Evolutionary conservation across 352 stramenopile genomes (phyloP), one percentile per base, ranked within the genome.

Genomic region (Peronospora farinosa): DNA sequence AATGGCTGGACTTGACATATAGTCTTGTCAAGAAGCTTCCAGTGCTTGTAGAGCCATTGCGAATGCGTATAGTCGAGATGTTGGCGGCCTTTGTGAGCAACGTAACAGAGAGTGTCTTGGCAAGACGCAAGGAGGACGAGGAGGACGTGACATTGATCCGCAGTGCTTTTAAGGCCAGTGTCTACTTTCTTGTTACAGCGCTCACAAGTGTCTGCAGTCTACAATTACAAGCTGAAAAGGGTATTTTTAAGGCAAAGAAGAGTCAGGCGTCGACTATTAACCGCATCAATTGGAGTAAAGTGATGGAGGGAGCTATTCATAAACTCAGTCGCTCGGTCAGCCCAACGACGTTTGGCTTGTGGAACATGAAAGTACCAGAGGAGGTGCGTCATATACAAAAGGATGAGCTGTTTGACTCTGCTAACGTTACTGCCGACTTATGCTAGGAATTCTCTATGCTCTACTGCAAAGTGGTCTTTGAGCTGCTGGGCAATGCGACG

Each of bases 341-440:
- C 51, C 63, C 79, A 8, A 61, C 74, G 32, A 86, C 70, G 2
- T 89, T 89, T 36, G 52, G 57, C 13, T 67, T 92, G 41, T 92
- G 80, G 80, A 74, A 75, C 38, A 88, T 88, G 76, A 88, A 86
- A 16, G 56, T 86, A 4, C 80, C 80, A 0, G 80, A 92, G 49
- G 80, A 89, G 64, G 77, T 84, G 30, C 6, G 60, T 7, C 0
- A 12, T 15, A 2, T 2, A 30, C 30, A 7, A 40, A 11, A 17
- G 10, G 1, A 17, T 12, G 31, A 28, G 16, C 21, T 47, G 25
- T n/a, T 9, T 33, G 15, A 13, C 17, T 54, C 13, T 45, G 39
- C 39, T 45, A 21, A 45, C 32, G 32, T 37, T 6, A 8, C 5
- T 37, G 10, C 7, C 23, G 19, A 0, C 8, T 45, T 11, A 2